phyloP scores from a whole-genome alignment of 2,329 filamentous ascomycete species.

The Lachnum nothofagi region DNA sequence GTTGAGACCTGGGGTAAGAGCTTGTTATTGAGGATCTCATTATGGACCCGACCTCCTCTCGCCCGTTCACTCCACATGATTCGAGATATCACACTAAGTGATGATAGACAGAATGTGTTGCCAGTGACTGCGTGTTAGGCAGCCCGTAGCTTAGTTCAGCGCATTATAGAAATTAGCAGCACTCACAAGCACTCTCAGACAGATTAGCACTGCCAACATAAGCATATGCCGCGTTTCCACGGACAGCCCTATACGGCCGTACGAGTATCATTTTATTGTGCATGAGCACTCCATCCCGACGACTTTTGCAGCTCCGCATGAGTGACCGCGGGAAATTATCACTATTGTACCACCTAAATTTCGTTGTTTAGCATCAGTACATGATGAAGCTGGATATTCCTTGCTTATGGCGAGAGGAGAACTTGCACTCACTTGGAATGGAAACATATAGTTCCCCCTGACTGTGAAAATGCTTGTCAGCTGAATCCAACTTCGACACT shows the following conservation, averaged over 20 bases:
- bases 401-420: no score
- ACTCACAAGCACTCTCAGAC: constrained; percentile 83
- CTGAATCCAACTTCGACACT: no score
- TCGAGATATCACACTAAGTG: no score
- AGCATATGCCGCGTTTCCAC: constrained; percentile 55
- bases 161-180: not conserved
- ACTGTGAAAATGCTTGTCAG: constrained; percentile 36
- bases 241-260: constrained; percentile 25
- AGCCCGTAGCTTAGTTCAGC: no score
- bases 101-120: no score
- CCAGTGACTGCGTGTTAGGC: no score
- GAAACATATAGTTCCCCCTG: constrained; percentile 79
- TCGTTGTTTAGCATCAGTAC: no score
- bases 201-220: constrained; percentile 91
- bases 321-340: constrained; percentile 65
- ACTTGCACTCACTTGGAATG: constrained; percentile 51
- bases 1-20: not conserved
- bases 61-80: no score
- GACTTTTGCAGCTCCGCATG: constrained; percentile 71
- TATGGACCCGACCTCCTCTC: no score
- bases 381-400: no score
- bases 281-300: constrained; percentile 67
- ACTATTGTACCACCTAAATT: constrained; percentile 51
- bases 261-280: constrained; percentile 75
- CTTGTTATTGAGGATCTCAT: no score